These are phyloP conservation scores for Aspergillus panamensis DNA, from an alignment of 495 filamentous ascomycete species.

Conservation along the genomic window DNA sequence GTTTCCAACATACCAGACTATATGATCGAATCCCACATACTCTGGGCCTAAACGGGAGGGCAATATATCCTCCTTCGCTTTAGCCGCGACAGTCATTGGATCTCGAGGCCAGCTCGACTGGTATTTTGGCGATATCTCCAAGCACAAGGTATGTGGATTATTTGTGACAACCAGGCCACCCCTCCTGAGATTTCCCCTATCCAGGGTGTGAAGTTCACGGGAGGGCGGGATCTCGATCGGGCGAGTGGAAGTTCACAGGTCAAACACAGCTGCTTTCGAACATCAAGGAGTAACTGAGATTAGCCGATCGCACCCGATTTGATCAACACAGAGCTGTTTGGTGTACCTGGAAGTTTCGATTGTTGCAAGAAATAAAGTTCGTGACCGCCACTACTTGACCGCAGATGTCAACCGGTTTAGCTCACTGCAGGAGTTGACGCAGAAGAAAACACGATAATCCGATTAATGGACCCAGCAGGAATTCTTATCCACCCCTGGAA, in stretches of 20 bases:
- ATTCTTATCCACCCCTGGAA: no score
- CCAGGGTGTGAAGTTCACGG: no score
- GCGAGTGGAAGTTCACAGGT: no score
- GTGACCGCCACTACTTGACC: not conserved
- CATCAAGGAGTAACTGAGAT: no score
- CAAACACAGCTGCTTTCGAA: no score
- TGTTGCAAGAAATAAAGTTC: not conserved
- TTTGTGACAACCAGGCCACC: no score
- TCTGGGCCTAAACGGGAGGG: constrained; percentile 26
- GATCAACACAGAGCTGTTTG: not conserved
- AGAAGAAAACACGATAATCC: no score
- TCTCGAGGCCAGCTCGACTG: not conserved
- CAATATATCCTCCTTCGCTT: constrained; percentile 5
- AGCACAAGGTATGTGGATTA: not conserved
- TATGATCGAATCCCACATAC: constrained; percentile 74
- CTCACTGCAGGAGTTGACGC: no score
- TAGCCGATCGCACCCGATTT: no score
- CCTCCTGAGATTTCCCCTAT: no score
- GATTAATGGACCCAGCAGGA: no score
- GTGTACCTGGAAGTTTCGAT: not conserved
- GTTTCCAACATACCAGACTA: constrained; percentile 84
- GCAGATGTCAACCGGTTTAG: not conserved
- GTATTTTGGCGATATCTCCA: not conserved
- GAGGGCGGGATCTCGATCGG: no score
- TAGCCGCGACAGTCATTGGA: not conserved